Evolutionary conservation across 2,329 filamentous ascomycete genomes (phyloP).

Genomic region (Colletotrichum lupini): DNA sequence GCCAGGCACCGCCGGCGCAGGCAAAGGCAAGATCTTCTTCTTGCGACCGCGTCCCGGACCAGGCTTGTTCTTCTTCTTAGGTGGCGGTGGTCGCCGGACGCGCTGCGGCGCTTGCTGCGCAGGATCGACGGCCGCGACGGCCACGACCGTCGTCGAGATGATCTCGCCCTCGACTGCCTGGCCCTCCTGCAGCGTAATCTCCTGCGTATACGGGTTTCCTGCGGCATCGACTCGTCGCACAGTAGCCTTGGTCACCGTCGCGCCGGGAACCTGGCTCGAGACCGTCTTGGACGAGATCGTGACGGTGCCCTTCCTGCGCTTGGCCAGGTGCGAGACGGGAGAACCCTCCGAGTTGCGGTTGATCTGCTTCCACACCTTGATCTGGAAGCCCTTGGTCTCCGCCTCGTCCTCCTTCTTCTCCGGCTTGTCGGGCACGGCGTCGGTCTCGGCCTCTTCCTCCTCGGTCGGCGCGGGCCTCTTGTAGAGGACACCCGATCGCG

Average conservation of each 20-base stretch:
- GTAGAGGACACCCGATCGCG: constrained; percentile 80
- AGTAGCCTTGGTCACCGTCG: constrained; percentile 80
- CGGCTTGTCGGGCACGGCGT: constrained; percentile 59
- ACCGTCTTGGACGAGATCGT: constrained; percentile 65
- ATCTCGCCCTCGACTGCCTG: constrained; percentile 86
- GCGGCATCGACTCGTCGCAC: constrained; percentile 82
- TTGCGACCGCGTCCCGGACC: constrained; percentile 81
- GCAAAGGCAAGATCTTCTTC: constrained; percentile 73
- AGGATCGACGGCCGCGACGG: constrained; percentile 65
- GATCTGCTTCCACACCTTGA: constrained; percentile 72
- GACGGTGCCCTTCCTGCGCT: constrained; percentile 70
- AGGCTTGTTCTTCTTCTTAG: constrained; percentile 82
- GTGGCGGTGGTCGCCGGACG: constrained; percentile 77
- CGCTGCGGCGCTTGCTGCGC: constrained; percentile 52
- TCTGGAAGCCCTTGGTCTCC: constrained; percentile 61
- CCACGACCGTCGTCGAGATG: constrained; percentile 68
- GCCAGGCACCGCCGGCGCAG: constrained; percentile 48
- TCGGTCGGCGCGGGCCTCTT: constrained; percentile 75
- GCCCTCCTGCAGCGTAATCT: constrained; percentile 83
- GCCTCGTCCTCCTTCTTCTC: constrained; percentile 75
- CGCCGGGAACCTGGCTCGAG: constrained; percentile 54
- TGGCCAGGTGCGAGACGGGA: constrained; percentile 66
- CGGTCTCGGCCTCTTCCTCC: constrained; percentile 67
- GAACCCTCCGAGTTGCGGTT: constrained; percentile 67
- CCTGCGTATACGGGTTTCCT: constrained; percentile 86